Conservation (phyloP, 345 rosid genomes). For the Euphorbia peplus region DNA sequence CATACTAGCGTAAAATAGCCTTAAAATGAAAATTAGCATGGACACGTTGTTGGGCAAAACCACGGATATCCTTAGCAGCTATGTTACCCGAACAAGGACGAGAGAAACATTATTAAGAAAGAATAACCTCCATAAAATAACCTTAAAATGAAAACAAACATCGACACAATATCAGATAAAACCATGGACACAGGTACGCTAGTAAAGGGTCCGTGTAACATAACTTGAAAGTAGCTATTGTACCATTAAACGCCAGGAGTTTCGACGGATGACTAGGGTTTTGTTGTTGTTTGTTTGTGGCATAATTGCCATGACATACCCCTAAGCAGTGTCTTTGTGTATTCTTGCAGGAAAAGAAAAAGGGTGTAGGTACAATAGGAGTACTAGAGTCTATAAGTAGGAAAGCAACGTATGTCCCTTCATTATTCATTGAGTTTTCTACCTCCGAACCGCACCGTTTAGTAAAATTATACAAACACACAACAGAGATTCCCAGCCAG, state of each 20-base stretch:
- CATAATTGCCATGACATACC: conserved; percentile 16
- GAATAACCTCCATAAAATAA: no score
- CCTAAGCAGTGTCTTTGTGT: conserved; percentile 20
- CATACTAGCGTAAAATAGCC: no score
- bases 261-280: conserved; percentile 40
- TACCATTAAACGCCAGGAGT: conserved; percentile 12
- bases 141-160: no score
- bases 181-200: no score
- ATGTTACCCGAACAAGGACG: no score
- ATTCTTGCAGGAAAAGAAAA: conserved; percentile 16
- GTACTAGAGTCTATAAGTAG: conserved; percentile 18
- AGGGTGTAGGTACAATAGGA: conserved; percentile 12
- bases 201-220: no score
- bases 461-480: conserved; percentile 1
- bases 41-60: no score
- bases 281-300: conserved; percentile 20
- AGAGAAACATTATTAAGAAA: no score
- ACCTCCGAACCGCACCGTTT: conserved; percentile 16
- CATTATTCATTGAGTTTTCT: conserved; percentile 13
- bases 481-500: conserved; percentile 18
- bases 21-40: no score
- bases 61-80: no score
- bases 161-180: no score
- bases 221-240: conserved; percentile 15
- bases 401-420: conserved; percentile 23